Evolutionary conservation across 1,139 yeast genomes (phyloP).

Genomic region (Yamadazyma siamensis): DNA sequence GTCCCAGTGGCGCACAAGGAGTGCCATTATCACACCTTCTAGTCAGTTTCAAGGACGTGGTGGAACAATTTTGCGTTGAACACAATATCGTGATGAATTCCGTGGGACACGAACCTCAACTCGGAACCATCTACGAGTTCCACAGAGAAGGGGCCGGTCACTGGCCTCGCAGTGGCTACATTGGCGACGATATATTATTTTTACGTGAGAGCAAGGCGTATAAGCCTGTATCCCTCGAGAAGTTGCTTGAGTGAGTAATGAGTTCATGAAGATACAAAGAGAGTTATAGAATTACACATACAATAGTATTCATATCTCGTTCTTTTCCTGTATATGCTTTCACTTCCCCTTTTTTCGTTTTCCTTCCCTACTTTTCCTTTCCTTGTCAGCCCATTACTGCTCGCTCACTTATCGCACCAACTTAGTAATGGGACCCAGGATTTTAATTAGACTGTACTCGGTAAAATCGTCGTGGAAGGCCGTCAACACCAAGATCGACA

Average conservation of each 20-base stretch:
- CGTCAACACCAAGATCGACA: constrained; percentile 19
- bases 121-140: constrained; percentile 5
- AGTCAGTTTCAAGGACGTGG: constrained; percentile 39
- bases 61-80: constrained; percentile 25
- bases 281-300: too few relatives aligned
- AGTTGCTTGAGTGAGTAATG: too few relatives aligned
- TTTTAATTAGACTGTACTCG: constrained; percentile 11
- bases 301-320: too few relatives aligned
- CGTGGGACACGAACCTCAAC: constrained; percentile 3
- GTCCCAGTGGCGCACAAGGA: constrained; percentile 16
- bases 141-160: neutral
- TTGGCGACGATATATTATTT: constrained; percentile 31
- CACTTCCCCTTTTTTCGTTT: too few relatives aligned
- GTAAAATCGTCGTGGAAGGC: constrained; percentile 6
- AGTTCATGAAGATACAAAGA: too few relatives aligned
- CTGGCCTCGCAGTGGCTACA: constrained; percentile 17
- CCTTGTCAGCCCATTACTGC: too few relatives aligned
- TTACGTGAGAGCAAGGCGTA: constrained; percentile 11
- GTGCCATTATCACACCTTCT: constrained; percentile 28
- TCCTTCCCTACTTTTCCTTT: too few relatives aligned
- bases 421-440: too few relatives aligned
- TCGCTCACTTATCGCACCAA: too few relatives aligned
- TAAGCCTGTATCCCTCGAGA: too few relatives aligned
- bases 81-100: constrained; percentile 23
- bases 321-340: too few relatives aligned